Base-by-base conservation (phyloP, 441 rosid species). In the Omphalea diandra region DNA sequence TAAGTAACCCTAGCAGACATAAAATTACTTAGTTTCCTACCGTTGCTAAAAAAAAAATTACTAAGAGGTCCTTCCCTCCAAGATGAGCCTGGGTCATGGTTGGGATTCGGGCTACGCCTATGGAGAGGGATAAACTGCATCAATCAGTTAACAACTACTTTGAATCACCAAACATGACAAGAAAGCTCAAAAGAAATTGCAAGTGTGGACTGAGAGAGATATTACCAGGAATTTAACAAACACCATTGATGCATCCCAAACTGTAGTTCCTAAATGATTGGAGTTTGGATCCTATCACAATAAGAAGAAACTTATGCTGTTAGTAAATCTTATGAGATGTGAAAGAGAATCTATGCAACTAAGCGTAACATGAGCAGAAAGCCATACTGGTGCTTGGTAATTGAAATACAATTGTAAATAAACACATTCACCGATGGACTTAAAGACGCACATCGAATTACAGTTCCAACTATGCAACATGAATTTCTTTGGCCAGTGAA, bases 231-330 rank as follows among this genome's bases (percentile, higher is more conserved):
- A 94, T 77, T 94, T 94, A 74, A 82, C 90, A 62, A 94, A 87
- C 76, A 94, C 97, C 85, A 94, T 81, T n/a, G 97, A 94, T 12
- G 98, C 94, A 80, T 94, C 98, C 97, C 98, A 94, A 73, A 94
- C 98, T n/a, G 97, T 94, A 69, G 97, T 94, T 77, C 97, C 98
- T 61, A 86, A 80, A 83, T 94, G 97, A 84, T 88, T 87, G 24
- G 98, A 94, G 79, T 94, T 94, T 20, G 98, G 97, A 84, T 94
- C 97, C 98, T 94, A 72, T 71, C 81, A 84, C 77, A 80, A 66
- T 24, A 60, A 73, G 10, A 50, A 58, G 36, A 76, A 74, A 35
- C 24, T 46, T 47, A 65, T 35, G 36, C 65, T 66, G 57, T 72
- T 47, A 69, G 71, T 65, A 50, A 76, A 66, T 20, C 18, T 65